These are phyloP conservation scores for Botrytis fabae DNA, from an alignment of 2,329 filamentous ascomycete genomes.

Conservation along the genomic window DNA sequence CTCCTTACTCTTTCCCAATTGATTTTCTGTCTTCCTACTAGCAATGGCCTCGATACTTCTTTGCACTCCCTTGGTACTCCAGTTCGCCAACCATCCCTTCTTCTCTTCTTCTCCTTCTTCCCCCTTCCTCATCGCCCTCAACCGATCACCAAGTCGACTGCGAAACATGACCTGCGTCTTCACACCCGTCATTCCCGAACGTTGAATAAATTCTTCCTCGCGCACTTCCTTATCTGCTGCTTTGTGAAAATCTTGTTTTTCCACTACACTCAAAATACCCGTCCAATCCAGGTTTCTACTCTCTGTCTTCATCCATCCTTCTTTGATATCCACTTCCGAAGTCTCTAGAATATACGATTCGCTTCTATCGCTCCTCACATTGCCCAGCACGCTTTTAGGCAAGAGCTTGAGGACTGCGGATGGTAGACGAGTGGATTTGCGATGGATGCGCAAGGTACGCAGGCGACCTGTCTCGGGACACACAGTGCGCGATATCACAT, in stretches of 20 bases:
- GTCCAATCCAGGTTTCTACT: conserved; percentile 81
- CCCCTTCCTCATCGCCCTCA: conserved; percentile 43
- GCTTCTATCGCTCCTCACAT: conserved; percentile 59
- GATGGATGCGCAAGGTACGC: conserved; percentile 75
- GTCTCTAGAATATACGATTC: conserved; percentile 80
- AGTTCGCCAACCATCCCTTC: conserved; percentile 54
- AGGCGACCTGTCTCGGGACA: conserved; percentile 73
- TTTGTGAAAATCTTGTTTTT: conserved; percentile 67
- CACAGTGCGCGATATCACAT: conserved; percentile 74
- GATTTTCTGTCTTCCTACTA: conserved; percentile 73
- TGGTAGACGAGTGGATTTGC: conserved; percentile 79
- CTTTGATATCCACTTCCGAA: conserved; percentile 73
- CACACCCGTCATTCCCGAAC: conserved; percentile 58
- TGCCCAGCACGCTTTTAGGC: conserved; percentile 57
- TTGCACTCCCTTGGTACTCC: conserved; percentile 72
- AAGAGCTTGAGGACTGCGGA: conserved; percentile 73
- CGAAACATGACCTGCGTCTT: conserved; percentile 73
- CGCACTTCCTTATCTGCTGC: conserved; percentile 30
- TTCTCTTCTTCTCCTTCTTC: conserved; percentile 49
- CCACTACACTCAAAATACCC: conserved; percentile 74
- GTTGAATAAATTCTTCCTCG: conserved; percentile 34
- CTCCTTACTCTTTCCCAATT: conserved; percentile 77
- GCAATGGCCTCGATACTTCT: conserved; percentile 78
- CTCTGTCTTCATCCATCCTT: conserved; percentile 82
- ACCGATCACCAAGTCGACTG: conserved; percentile 68